A percentile compares a stretch with the other conserved stretches of the same genome.
phyloP scores from a whole-genome alignment of 108 stramenopile genomes.

The Skeletonema costatum region DNA sequence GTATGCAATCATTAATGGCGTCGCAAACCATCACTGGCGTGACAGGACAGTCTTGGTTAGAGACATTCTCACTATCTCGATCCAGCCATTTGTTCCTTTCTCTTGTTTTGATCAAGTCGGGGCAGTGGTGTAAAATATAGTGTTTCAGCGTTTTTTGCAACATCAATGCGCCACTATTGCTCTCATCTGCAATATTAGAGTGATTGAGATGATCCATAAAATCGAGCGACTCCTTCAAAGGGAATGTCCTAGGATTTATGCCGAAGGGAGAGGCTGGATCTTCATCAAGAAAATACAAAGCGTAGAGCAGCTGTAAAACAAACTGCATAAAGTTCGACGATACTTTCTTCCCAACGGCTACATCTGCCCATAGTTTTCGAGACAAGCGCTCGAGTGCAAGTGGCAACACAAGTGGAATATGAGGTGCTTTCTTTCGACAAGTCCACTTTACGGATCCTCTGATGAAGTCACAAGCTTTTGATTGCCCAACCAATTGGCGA shows the following conservation, averaged over 20 bases:
- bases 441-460: slow-evolving; percentile 21
- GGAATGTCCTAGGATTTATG: slow-evolving; percentile 52
- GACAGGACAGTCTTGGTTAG: background rate
- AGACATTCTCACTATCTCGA: background rate
- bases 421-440: slow-evolving; percentile 9
- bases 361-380: slow-evolving; percentile 16
- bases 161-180: background rate
- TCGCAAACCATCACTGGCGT: slow-evolving; percentile 22
- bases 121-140: slow-evolving; percentile 23
- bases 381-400: slow-evolving; percentile 27
- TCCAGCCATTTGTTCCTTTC: slow-evolving; percentile 2
- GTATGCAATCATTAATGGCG: slow-evolving; percentile 34
- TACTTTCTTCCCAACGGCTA: background rate
- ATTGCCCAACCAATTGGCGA: background rate
- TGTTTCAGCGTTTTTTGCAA: slow-evolving; percentile 10
- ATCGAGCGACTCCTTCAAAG: slow-evolving; percentile 37
- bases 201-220: slow-evolving; percentile 4
- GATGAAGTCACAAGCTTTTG: slow-evolving; percentile 10
- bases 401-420: slow-evolving; percentile 48
- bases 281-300: slow-evolving; percentile 44
- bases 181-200: background rate
- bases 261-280: slow-evolving; percentile 54
- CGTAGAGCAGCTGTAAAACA: slow-evolving; percentile 62
- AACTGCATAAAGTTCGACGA: slow-evolving; percentile 25
- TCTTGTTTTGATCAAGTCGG: slow-evolving; percentile 12